Percentiles rank a stretch among this genome's conserved stretches.
Evolutionary conservation across 2,329 filamentous ascomycete species (phyloP).

Genomic region (Aspergillus tubingensis): DNA sequence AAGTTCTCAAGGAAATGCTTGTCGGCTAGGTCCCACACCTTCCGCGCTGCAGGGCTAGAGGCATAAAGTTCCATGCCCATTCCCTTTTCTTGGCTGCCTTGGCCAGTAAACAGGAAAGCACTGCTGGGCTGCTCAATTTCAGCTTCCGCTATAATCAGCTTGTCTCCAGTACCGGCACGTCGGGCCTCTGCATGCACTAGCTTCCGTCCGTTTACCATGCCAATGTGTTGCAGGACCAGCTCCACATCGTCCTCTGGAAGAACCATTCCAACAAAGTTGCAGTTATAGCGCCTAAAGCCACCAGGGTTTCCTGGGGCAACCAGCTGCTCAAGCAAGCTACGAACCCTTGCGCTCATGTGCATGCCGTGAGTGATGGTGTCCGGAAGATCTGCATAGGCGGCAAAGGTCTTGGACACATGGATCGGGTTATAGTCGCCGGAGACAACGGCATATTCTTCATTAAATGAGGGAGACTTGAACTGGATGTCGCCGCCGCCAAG

Average conservation of each 20-base stretch:
- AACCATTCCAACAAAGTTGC: slow-evolving; percentile 3
- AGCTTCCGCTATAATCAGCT: slow-evolving; percentile 48
- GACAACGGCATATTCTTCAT: slow-evolving; percentile 92
- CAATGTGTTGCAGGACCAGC: slow-evolving; percentile 5
- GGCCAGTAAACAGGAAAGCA: slow-evolving; percentile 92
- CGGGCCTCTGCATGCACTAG: not conserved
- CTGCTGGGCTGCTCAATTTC: slow-evolving; percentile 94
- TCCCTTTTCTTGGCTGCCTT: slow-evolving; percentile 94
- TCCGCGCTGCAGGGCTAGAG: slow-evolving; percentile 85
- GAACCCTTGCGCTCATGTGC: slow-evolving; percentile 95
- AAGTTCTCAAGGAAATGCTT: slow-evolving; percentile 96
- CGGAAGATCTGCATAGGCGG: slow-evolving; percentile 85
- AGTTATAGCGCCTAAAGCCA: not conserved
- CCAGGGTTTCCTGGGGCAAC: slow-evolving; percentile 33
- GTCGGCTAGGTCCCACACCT: slow-evolving; percentile 94
- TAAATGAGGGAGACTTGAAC: slow-evolving; percentile 39
- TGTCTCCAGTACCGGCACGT: not conserved
- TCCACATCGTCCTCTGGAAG: not conserved
- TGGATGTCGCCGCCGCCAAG: not conserved
- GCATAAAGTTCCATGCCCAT: slow-evolving; percentile 98
- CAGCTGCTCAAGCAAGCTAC: slow-evolving; percentile 43
- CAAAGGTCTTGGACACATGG: slow-evolving; percentile 93
- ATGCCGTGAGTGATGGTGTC: slow-evolving; percentile 97
- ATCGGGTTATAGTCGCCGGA: slow-evolving; percentile 98
- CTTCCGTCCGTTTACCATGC: slow-evolving; percentile 8